Base-by-base conservation (phyloP, 371 early-diverging fungal genomes). In the Mucor racemosus region DNA sequence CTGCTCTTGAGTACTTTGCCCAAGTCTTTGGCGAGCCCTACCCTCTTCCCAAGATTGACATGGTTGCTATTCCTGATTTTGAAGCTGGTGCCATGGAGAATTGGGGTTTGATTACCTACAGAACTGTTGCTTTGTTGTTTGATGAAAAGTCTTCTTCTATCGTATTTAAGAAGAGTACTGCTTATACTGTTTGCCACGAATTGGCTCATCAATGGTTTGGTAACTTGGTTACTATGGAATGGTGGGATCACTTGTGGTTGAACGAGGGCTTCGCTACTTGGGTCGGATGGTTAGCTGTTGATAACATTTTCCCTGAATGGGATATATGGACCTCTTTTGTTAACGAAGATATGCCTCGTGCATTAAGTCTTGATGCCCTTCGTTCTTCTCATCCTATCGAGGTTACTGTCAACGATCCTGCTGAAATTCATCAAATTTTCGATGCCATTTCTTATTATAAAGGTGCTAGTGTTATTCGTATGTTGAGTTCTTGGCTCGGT, bases 221-320 rank as follows among this genome's bases (percentile, higher is more conserved):
- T 56, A 95, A 97, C 77, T 78, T 96, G 67, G 82, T 81, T 1
- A 78, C 81, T 3, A 93, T 92, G 92, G 86, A 85, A 62, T 96
- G 95, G 96, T 96, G 96, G 96, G 87, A 88, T 65, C 94, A 94
- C 74, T 82, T 97, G 41, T 96, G 96, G 97, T 82, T 97, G 67
- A 97, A 97, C 72, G 98, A 97, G 82, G 96, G 96, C 21, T 97
- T 96, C 77, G 98, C 96, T 1, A 95, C 95, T n/a, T 88, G 86
- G 86, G 95, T 95, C 15, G 94, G 95, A 7, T 88, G 89, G 84
- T 75, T 94, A 70, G 94, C 95, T 13, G 88, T 90, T 5, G 90
- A 91, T 69, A 78, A 91, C 67, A 76, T 94, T 62, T 92, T 90
- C 85, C 92, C 92, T 36, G 86, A 80, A 46, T 91, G 91, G 92